Evolutionary conservation across 441 rosid species (phyloP), one percentile per base, ranked within the genome.

Genomic region (Capsella rubella): DNA sequence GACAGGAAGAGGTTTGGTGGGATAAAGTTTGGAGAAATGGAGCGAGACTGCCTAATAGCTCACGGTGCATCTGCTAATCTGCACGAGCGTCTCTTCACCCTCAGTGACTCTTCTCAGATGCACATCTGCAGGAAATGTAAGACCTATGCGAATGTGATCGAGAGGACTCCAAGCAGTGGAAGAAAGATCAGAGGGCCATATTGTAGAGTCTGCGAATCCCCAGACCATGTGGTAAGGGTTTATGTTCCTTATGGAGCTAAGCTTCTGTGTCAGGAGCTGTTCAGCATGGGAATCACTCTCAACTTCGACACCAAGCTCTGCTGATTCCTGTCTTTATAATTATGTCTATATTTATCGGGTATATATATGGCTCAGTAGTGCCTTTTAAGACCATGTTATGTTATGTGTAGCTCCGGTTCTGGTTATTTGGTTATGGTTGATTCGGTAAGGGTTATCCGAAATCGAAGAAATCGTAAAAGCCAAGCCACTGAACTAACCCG

Each of bases 11-110:
- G 94, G 15, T 93, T 86, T 32, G 99, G 95, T 0, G 98, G 98
- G 5, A 83, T 93, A 71, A 90, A 91, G 81, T 93, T 95, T 11
- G 97, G 98, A 13, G 97, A 93, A 76, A 93, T 95, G 97, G 97
- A 93, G 77, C 84, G 92, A 2, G 98, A 93, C 76, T 93, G 95
- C 73, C 91, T 95, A 2, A 89, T 91, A 49, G 99, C 97, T 4
- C 97, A 93, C 3, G 92, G 94, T 6, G 98, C 97, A 13, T 78
- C 94, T 0, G 97, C 90, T 6, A 95, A 91, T 70, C 72, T 95
- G 68, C 87, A 90, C 18, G 98, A 91, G 79, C 90, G 97, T 15
- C 93, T 91, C 51, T 89, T 90, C 69, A 93, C 93, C 0, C 85
- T 89, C 0, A 93, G 97, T 4, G 97, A 93, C 67, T 93, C 85